These are phyloP conservation scores for Entophlyctis luteolus DNA, from an alignment of 192 early-diverging fungal species.

Conservation along the genomic window DNA sequence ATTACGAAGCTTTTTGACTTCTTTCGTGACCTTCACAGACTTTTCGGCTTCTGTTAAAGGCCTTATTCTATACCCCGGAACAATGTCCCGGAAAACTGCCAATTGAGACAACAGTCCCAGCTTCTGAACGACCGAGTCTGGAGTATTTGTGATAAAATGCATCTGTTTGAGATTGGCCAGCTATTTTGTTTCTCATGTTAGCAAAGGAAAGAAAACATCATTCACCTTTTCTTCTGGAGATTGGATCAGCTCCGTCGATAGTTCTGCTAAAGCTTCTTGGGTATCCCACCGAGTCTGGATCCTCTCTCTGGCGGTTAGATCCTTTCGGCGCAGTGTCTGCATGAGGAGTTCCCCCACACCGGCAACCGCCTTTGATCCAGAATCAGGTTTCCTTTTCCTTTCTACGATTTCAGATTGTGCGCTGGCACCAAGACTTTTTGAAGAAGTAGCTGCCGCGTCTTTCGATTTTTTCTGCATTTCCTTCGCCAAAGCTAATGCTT, in stretches of 20 bases:
- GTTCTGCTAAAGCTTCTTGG: slow-evolving; percentile 73
- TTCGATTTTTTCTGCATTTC: slow-evolving; percentile 12
- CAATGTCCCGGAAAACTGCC: slow-evolving; percentile 90
- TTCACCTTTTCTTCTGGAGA: slow-evolving; percentile 71
- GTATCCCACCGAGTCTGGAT: slow-evolving; percentile 29
- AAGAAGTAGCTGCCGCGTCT: slow-evolving; percentile 23
- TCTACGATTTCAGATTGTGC: neutral
- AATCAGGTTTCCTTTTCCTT: neutral
- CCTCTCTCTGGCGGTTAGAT: slow-evolving; percentile 20
- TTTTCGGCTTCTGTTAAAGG: slow-evolving; percentile 79
- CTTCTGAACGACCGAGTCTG: slow-evolving; percentile 63
- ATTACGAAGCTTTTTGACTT: slow-evolving; percentile 81
- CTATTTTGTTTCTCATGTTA: slow-evolving; percentile 25
- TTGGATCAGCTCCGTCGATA: slow-evolving; percentile 74
- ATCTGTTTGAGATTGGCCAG: slow-evolving; percentile 67
- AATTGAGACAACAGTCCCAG: slow-evolving; percentile 82
- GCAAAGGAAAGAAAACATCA: neutral
- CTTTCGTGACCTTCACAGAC: slow-evolving; percentile 72
- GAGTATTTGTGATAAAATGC: slow-evolving; percentile 60
- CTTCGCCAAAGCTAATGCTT: slow-evolving; percentile 5
- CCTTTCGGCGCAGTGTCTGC: neutral
- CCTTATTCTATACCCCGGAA: slow-evolving; percentile 91
- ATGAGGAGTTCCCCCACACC: too few species aligned
- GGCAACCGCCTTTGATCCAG: neutral
- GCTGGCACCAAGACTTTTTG: neutral